Evolutionary conservation across 2,329 filamentous ascomycete species (phyloP).

Genomic region (Aspergillus carbonarius): DNA sequence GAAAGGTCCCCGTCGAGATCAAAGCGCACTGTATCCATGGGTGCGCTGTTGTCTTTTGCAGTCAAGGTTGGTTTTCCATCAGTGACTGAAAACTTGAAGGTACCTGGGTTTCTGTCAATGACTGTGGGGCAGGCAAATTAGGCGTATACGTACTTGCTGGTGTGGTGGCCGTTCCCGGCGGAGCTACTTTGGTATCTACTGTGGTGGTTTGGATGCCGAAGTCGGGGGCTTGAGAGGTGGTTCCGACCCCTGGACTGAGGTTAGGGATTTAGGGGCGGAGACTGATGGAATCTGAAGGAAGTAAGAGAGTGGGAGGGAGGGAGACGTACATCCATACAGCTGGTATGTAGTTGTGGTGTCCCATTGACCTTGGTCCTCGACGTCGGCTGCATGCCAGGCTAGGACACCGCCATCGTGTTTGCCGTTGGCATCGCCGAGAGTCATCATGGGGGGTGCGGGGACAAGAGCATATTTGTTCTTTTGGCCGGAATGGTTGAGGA

Average conservation of each 20-base stretch:
- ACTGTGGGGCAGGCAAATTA: background rate
- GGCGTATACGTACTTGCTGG: background rate
- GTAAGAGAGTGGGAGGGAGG: background rate
- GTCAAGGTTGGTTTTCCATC: background rate
- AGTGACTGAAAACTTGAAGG: background rate
- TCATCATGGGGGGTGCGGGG: background rate
- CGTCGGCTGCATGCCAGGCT: background rate
- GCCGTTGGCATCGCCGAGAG: background rate
- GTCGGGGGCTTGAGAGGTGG: background rate
- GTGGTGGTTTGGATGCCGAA: background rate
- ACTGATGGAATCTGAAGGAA: no score
- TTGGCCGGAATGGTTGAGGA: background rate
- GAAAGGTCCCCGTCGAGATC: background rate
- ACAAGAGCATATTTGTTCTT: background rate
- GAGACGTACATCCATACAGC: background rate
- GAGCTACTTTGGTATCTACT: background rate
- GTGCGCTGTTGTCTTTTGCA: background rate
- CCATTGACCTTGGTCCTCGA: background rate
- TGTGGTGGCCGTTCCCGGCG: background rate
- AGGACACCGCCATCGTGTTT: background rate
- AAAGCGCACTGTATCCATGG: background rate
- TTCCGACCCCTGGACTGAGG: background rate
- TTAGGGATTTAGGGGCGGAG: no score
- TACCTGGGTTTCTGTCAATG: background rate
- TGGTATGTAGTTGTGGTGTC: background rate